These are phyloP conservation scores for Deinandra increscens DNA, from an alignment of 129 eudicot species.

Conservation along the genomic window DNA sequence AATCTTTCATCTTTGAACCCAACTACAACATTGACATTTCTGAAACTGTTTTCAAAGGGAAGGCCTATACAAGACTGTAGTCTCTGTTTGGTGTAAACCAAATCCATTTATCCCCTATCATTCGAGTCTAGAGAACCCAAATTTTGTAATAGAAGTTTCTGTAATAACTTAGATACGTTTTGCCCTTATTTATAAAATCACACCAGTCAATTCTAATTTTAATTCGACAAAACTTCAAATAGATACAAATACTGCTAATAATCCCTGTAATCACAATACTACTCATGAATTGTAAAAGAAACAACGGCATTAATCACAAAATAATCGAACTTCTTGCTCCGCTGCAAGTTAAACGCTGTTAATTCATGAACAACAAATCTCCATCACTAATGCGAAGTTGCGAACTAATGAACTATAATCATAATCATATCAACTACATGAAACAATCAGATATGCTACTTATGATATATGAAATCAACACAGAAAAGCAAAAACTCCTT, in stretches of 20 bases:
- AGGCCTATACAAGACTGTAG: neutral
- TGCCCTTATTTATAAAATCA: neutral
- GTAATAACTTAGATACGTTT: neutral
- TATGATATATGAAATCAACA: slow-evolving; percentile 1
- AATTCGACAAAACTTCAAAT: neutral
- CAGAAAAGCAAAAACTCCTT: slow-evolving; percentile 14
- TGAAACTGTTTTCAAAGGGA: neutral
- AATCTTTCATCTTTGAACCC: slow-evolving; percentile 1
- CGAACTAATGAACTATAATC: too few relatives aligned
- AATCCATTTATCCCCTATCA: neutral
- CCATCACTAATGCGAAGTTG: neutral
- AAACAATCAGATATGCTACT: neutral
- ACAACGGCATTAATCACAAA: neutral
- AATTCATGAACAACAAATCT: neutral
- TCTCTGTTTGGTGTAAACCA: slow-evolving; percentile 6
- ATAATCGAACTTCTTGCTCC: neutral
- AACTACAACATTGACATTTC: slow-evolving; percentile 13
- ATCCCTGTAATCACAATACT: neutral
- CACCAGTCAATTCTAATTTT: neutral
- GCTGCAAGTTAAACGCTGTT: neutral
- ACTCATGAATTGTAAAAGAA: neutral
- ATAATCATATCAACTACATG: too few relatives aligned
- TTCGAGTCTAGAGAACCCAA: neutral
- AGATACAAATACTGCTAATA: neutral
- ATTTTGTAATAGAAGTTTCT: neutral